Base-by-base conservation (phyloP, 139 green algal genomes). In the Haematococcus lacustris region DNA sequence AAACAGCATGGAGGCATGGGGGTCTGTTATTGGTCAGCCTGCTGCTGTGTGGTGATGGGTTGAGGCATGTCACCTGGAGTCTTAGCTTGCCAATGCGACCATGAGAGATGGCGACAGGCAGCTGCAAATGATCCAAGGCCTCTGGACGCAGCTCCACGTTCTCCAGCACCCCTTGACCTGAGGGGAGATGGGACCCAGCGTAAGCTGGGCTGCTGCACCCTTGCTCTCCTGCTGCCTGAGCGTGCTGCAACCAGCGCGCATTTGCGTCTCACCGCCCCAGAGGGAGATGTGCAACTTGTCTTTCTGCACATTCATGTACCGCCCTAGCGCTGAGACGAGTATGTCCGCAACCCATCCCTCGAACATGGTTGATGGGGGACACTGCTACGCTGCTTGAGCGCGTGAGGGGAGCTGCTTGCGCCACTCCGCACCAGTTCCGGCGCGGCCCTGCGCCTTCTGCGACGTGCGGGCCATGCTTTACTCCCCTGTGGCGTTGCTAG, bases 51-150 rank as follows among this genome's bases (percentile, higher is more conserved):
- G n/a, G n/a, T n/a, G n/a, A n/a, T n/a, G n/a, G n/a, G n/a, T n/a
- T n/a, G n/a, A n/a, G n/a, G n/a, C n/a, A n/a, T n/a, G n/a, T 66
- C 47, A 86, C 82, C 82, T 89, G 81, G n/a, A 90, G 68, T 32
- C 79, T 73, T 9, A 90, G 74, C 6, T 76, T 70, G 17, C 83
- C 83, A 7, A 91, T 79, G 17, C 43, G 73, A 38, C 86, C 86
- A 26, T 80, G 71, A 26, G 77, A 66, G n/a, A 91, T 77, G 3
- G 73, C 68, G 38, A 91, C 75, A 0, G 86, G 86, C 64, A 89
- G 78, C 66, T 89, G 73, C 41, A 89, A 66, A 53, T 88, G 82
- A 13, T 91, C 86, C 41, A 89, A 82, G 0, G 86, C 84, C 6
- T 88, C 83, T 5, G 79, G 59, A 0, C 83, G 79, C 35, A 91